Evolutionary conservation across 208 protist species (phyloP).

Genomic region (Endotrypanum monterogeii): DNA sequence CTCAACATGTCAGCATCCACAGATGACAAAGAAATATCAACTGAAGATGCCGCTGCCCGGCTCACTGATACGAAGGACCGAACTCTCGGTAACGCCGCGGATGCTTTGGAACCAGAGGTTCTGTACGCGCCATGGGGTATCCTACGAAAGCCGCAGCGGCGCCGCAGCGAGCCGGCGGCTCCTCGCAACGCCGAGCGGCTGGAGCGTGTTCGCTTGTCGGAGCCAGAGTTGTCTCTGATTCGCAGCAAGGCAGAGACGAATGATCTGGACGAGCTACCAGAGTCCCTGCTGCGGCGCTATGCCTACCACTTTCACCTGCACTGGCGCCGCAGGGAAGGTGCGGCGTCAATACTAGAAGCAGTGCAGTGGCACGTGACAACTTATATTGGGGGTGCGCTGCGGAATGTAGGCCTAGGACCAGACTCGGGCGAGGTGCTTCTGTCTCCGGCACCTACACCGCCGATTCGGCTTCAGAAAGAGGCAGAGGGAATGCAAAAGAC

Average conservation of each 20-base stretch:
- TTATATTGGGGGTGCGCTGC: constrained; percentile 45
- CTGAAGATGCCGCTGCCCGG: neutral
- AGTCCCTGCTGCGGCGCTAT: constrained; percentile 83
- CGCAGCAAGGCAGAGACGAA: constrained; percentile 53
- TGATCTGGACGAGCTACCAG: constrained; percentile 85
- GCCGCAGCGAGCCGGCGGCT: constrained; percentile 7
- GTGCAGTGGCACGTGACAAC: constrained; percentile 87
- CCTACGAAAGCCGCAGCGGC: constrained; percentile 71
- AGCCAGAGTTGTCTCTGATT: constrained; percentile 69
- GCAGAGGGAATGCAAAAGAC: constrained; percentile 77
- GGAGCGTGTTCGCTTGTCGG: constrained; percentile 59
- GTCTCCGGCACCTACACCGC: constrained; percentile 51
- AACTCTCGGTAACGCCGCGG: constrained; percentile 52
- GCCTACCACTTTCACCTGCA: constrained; percentile 82
- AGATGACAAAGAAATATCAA: neutral
- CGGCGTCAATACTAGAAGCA: constrained; percentile 70
- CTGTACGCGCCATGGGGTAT: constrained; percentile 88
- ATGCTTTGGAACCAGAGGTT: constrained; percentile 55
- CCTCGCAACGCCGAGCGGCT: constrained; percentile 54
- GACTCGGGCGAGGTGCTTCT: constrained; percentile 5
- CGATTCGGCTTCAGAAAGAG: constrained; percentile 74
- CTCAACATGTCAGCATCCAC: constrained; percentile 26
- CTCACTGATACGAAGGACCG: constrained; percentile 23
- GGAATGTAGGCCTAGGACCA: constrained; percentile 3
- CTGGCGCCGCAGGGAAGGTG: constrained; percentile 63